Percentiles rank a stretch among this genome's conserved stretches.
Conservation (phyloP, 306 rosid genomes). For the Dalbergia cultrata region DNA sequence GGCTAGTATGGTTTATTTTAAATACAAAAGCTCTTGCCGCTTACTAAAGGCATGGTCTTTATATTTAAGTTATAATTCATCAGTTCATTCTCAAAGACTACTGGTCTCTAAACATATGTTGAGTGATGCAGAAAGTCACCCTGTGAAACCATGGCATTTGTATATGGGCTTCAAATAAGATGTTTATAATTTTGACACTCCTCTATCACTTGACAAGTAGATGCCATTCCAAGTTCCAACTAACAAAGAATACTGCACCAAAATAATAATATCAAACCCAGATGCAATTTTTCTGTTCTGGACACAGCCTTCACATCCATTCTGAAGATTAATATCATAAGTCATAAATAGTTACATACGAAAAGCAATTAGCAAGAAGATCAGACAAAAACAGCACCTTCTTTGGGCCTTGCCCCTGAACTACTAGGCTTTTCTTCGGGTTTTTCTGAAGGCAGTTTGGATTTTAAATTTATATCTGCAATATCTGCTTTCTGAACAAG, state of each 20-base stretch:
- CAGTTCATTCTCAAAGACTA: conserved; percentile 29
- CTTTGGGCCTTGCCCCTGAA: conserved; percentile 85
- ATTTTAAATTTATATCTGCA: conserved; percentile 40
- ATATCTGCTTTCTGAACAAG: conserved; percentile 48
- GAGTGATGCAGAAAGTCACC: conserved; percentile 1
- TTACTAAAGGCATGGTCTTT: not conserved
- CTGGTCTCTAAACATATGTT: not conserved
- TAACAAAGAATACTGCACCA: conserved; percentile 12
- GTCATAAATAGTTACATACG: not conserved
- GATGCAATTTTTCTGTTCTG: not conserved
- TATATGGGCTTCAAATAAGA: not conserved
- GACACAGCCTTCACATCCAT: not conserved
- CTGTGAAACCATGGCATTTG: conserved; percentile 21
- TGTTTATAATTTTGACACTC: conserved; percentile 14
- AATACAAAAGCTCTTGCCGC: not conserved
- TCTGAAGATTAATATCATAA: conserved; percentile 11
- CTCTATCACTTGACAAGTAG: conserved; percentile 14
- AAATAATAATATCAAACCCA: conserved; percentile 15
- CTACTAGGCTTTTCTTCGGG: conserved; percentile 77
- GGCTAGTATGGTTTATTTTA: not conserved
- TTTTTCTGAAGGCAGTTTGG: conserved; percentile 50
- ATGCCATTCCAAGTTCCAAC: conserved; percentile 21
- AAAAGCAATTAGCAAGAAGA: conserved; percentile 27
- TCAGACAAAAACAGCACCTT: conserved; percentile 64
- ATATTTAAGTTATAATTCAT: conserved; percentile 1